Conservation (phyloP, 306 rosid genomes). For the Macrotyloma uniflorum region DNA sequence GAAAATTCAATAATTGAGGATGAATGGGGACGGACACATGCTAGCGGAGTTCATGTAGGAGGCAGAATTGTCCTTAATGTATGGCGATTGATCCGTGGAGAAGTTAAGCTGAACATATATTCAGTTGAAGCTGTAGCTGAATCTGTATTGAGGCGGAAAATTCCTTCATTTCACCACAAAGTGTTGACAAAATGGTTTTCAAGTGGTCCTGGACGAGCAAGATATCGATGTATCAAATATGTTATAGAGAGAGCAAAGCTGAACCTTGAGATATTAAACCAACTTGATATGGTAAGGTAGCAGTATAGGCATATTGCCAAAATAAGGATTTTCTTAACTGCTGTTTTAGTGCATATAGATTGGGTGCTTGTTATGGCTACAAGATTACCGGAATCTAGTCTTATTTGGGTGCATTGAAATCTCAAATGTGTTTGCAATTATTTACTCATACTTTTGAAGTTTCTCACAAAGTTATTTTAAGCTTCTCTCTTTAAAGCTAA, state of each 20-base stretch:
- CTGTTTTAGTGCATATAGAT: background rate
- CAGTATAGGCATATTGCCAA: conserved; percentile 17
- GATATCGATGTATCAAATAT: conserved; percentile 79
- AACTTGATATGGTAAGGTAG: conserved; percentile 80
- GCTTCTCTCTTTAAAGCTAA: conserved; percentile 23
- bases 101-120: conserved; percentile 86
- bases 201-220: conserved; percentile 82
- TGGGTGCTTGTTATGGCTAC: conserved; percentile 22
- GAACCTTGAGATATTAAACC: conserved; percentile 82
- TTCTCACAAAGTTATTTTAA: conserved; percentile 32
- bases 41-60: conserved; percentile 89
- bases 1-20: conserved; percentile 80
- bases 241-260: conserved; percentile 63
- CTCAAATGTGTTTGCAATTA: conserved; percentile 10
- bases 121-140: conserved; percentile 86
- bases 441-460: conserved; percentile 30
- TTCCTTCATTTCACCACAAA: conserved; percentile 60
- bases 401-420: conserved; percentile 39
- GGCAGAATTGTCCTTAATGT: conserved; percentile 94
- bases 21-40: conserved; percentile 99
- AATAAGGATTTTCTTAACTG: conserved; percentile 13
- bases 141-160: conserved; percentile 83
- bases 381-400: background rate
- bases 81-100: conserved; percentile 92
- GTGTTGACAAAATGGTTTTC: conserved; percentile 82